Evolutionary conservation across 176 grass and related monocot species (phyloP).

Genomic region (Thalia dealbata): DNA sequence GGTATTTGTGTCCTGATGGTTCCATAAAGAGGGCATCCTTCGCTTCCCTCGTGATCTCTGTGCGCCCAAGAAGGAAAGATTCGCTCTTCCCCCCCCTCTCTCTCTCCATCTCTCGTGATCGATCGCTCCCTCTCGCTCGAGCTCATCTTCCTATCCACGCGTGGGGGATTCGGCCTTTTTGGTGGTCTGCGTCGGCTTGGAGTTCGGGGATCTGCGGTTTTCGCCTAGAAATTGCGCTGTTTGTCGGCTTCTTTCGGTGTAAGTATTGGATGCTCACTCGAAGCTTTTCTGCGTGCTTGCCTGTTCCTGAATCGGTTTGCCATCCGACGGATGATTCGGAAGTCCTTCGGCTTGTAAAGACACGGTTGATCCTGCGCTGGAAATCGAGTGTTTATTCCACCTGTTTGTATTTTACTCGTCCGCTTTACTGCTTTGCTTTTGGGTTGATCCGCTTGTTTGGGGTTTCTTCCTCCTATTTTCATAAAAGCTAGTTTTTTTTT

Average conservation of each 20-base stretch:
- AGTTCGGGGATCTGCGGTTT: conserved; percentile 9
- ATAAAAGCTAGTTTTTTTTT: neutral
- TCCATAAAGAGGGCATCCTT: conserved; percentile 3
- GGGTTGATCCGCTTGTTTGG: neutral
- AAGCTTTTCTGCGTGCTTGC: neutral
- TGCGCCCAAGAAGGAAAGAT: neutral
- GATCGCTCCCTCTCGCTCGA: neutral
- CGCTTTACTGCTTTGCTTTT: neutral
- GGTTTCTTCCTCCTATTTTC: neutral
- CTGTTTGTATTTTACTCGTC: neutral
- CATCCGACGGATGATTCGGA: neutral
- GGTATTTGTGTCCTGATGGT: neutral
- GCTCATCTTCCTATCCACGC: conserved; percentile 4
- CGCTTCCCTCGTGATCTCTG: neutral
- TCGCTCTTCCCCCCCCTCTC: neutral
- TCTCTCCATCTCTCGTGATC: conserved; percentile 11
- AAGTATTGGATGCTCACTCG: neutral
- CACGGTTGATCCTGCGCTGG: neutral
- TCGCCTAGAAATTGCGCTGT: neutral
- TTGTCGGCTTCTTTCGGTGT: neutral
- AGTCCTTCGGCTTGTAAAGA: neutral
- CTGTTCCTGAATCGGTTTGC: neutral
- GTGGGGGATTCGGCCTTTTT: conserved; percentile 5
- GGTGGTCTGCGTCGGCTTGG: neutral
- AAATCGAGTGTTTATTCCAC: neutral